Evolutionary conservation across 169 alveolate species (phyloP).

Genomic region (Plasmodium gallinaceum): DNA sequence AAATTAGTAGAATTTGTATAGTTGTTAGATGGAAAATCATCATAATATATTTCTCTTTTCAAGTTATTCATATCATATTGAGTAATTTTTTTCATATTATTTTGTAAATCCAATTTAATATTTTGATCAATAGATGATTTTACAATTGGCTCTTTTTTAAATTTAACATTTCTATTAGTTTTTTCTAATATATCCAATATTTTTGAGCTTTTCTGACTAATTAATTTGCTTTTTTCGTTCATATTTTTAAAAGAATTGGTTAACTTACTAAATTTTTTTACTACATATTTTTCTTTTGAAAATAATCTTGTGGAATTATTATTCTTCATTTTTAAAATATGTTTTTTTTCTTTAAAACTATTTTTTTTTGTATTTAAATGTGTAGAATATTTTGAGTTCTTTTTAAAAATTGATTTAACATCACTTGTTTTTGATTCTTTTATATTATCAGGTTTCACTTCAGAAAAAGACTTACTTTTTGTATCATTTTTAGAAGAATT

Average conservation of each 20-base stretch:
- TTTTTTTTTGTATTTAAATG: background rate
- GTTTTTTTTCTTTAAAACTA: constrained; percentile 26
- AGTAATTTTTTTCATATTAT: constrained; percentile 22
- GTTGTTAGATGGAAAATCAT: constrained; percentile 6
- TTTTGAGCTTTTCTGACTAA: constrained; percentile 12
- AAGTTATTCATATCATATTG: constrained; percentile 27
- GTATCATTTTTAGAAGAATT: no score
- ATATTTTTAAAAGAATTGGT: background rate
- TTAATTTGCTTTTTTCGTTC: constrained; percentile 27
- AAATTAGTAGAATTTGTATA: constrained; percentile 18
- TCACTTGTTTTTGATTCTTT: no score
- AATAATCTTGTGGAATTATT: constrained; percentile 8
- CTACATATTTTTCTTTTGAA: constrained; percentile 39
- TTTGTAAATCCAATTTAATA: constrained; percentile 46
- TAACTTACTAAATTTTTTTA: constrained; percentile 21
- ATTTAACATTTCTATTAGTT: constrained; percentile 16
- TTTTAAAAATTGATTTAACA: no score
- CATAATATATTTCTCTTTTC: constrained; percentile 66
- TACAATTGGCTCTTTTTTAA: constrained; percentile 52
- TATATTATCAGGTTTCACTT: no score
- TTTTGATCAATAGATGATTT: constrained; percentile 49
- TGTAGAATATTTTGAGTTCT: no score
- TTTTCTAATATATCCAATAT: constrained; percentile 35
- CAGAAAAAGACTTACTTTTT: no score
- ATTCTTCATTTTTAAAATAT: constrained; percentile 8